Evolutionary conservation across 1,284 basidiomycete species (phyloP), one percentile per base, ranked within the genome.

Genomic region (Boletus subluridellus): DNA sequence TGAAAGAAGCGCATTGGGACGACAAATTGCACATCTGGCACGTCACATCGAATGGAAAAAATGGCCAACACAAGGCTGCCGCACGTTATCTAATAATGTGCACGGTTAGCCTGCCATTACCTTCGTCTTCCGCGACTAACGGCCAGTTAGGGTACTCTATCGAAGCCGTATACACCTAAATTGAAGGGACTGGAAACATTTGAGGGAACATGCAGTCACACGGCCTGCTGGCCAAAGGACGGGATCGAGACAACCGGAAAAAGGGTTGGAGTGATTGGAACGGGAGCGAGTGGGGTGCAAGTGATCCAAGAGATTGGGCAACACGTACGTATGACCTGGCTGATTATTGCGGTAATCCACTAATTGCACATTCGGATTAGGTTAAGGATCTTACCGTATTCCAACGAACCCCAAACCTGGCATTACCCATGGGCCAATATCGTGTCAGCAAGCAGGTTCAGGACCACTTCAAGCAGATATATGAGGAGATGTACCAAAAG

Each of bases 201-300:
- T 48, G 24, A 49, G 5, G 63, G 65, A 5, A 2, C 7, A 17
- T 55, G 50, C n/a, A 38, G 37, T 21, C 64, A 63, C 32, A 65
- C 65, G 2, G 50, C 42, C 6, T 54, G 64, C 0, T 65, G 63
- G 65, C 65, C 59, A n/a, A 47, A 60, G 39, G 52, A 52, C 26
- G 64, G 60, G 1, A 65, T 65, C 12, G 48, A 65, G 28, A 67
- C 52, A 1, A 24, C 0, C n/a, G 54, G 63, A 1, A 67, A 65
- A 32, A 54, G 46, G 28, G 65, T 65, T 3, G 64, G 65, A 7
- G 14, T 67, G 4, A 58, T 67, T 11, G 65, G 65, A 3, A 67
- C 64, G 0, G 65, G 65, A n/a, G 53, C 60, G 11, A 66, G 63
- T 37, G 65, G 60, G 1, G 60, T 66, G 3, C 66, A 64, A 35